A percentile compares a stretch with the other conserved stretches of the same genome.
These are phyloP conservation scores for Tulasnella sp. DNA, from an alignment of 768 basidiomycete genomes.

Conservation along the genomic window DNA sequence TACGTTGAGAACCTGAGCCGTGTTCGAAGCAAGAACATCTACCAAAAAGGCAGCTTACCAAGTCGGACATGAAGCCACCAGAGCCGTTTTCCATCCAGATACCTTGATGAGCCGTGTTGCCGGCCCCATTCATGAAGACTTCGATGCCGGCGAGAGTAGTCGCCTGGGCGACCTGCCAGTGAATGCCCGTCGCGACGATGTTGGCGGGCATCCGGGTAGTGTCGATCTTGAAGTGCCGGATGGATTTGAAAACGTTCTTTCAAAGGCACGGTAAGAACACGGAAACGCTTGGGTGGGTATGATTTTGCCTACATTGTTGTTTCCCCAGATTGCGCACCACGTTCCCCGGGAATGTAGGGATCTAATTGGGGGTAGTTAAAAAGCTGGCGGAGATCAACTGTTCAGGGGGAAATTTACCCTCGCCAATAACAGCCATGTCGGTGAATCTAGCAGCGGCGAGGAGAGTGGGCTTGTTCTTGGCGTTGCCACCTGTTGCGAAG, in stretches of 20 bases:
- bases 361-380: background rate
- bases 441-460: constrained; percentile 19
- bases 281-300: too few relatives aligned
- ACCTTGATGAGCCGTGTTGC: constrained; percentile 67
- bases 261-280: background rate
- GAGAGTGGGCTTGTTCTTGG: constrained; percentile 12
- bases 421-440: constrained; percentile 26
- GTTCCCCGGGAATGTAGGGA: constrained; percentile 16
- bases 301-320: background rate
- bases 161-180: constrained; percentile 80
- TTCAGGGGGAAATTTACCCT: constrained; percentile 10
- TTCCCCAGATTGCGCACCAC: constrained; percentile 10
- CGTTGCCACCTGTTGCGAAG: constrained; percentile 15
- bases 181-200: constrained; percentile 61
- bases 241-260: constrained; percentile 22
- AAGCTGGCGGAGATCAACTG: background rate
- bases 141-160: constrained; percentile 71
- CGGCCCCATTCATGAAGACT: constrained; percentile 62
- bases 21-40: too few relatives aligned
- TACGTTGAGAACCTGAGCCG: background rate
- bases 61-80: constrained; percentile 32
- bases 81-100: constrained; percentile 30
- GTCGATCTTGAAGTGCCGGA: constrained; percentile 65
- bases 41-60: constrained; percentile 7
- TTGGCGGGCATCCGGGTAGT: constrained; percentile 49